Evolutionary conservation across 1,284 basidiomycete species (phyloP).

Genomic region (Gymnopus androsaceus): DNA sequence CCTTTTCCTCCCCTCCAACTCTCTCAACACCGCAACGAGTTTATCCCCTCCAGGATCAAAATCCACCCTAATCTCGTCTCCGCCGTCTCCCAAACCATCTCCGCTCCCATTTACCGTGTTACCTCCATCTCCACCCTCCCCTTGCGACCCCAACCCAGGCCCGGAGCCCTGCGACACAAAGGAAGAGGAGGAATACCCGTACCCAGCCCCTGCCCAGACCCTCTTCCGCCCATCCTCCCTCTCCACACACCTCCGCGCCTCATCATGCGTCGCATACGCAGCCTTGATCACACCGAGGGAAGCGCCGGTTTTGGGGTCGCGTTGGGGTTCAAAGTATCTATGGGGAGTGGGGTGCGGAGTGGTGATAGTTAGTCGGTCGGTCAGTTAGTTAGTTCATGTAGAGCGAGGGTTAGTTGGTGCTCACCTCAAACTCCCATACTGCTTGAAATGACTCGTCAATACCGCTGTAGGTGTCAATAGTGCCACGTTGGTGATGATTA

Average conservation of each 20-base stretch:
- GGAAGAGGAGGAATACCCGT: no score
- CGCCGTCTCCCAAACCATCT: conserved; percentile 26
- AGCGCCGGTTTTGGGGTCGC: conserved; percentile 79
- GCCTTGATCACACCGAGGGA: conserved; percentile 85
- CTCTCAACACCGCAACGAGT: conserved; percentile 59
- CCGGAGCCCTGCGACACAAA: no score
- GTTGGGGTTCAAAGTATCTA: conserved; percentile 79
- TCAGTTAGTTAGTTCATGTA: conserved; percentile 48
- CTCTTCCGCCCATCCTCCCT: conserved; percentile 58
- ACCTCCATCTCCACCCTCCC: not conserved
- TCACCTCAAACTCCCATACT: no score
- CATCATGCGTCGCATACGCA: conserved; percentile 69
- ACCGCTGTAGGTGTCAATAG: no score
- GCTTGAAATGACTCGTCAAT: no score
- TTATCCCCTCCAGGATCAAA: conserved; percentile 64
- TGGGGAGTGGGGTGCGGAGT: conserved; percentile 76
- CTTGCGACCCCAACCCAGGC: conserved; percentile 29
- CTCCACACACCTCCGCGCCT: conserved; percentile 64
- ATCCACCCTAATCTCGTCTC: conserved; percentile 57
- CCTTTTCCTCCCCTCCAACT: conserved; percentile 59
- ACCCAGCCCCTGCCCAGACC: conserved; percentile 33
- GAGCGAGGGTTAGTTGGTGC: conserved; percentile 11
- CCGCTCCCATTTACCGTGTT: not conserved
- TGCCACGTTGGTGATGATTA: no score
- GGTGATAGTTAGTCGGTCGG: conserved; percentile 69